Evolutionary conservation across 768 basidiomycete genomes (phyloP).

Genomic region (Termitomyces sp.): DNA sequence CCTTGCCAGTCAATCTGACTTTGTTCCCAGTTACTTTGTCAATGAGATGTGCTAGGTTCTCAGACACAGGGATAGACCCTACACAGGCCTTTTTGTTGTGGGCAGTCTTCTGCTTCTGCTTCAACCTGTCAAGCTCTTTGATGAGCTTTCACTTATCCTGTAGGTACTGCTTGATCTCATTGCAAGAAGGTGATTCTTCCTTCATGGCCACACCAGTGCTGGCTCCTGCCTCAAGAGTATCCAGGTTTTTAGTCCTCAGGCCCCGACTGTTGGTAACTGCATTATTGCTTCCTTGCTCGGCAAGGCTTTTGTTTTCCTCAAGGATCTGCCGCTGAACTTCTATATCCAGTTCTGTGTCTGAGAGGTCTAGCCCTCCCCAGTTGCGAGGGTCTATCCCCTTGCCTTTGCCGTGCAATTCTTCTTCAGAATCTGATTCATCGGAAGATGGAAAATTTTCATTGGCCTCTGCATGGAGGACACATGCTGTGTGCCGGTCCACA

Average conservation of each 20-base stretch:
- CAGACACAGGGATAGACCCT: neutral
- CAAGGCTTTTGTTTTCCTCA: too few species aligned
- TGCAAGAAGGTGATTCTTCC: rapidly evolving
- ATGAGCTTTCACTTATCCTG: neutral
- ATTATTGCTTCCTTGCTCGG: too few species aligned
- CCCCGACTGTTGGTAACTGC: too few species aligned
- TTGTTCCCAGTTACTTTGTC: neutral
- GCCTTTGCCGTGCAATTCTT: neutral
- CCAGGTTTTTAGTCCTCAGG: too few species aligned
- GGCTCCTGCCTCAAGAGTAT: too few species aligned
- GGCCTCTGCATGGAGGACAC: rapidly evolving
- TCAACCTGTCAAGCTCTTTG: neutral
- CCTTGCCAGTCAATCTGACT: neutral
- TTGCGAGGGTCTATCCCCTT: neutral
- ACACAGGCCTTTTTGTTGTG: neutral
- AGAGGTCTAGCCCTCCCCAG: neutral
- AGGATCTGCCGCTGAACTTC: neutral
- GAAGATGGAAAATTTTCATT: neutral
- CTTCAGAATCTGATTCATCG: neutral
- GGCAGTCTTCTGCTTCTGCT: neutral
- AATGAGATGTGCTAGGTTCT: neutral
- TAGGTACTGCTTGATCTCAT: neutral
- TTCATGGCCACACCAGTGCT: too few species aligned
- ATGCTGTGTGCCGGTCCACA: neutral
- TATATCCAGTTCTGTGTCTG: neutral